Evolutionary conservation across 2,329 filamentous ascomycete species (phyloP).

Genomic region (Akanthomyces muscarius): DNA sequence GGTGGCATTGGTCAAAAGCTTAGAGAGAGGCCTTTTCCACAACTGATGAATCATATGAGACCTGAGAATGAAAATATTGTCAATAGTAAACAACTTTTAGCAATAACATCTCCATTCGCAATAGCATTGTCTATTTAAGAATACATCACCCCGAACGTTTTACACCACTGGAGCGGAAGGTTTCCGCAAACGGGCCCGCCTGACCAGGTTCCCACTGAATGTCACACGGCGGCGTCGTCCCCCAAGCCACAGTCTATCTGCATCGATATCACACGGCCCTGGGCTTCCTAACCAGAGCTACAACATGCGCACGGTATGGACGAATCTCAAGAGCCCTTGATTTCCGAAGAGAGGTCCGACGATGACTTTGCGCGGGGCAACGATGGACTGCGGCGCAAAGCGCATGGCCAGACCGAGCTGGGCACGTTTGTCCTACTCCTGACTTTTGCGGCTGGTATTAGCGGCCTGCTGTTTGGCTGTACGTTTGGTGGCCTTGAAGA

Average conservation of each 20-base stretch:
- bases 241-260: neutral
- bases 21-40: too few species aligned
- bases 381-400: conserved; percentile 30
- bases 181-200: neutral
- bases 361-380: conserved; percentile 29
- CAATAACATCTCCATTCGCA: too few species aligned
- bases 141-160: too few species aligned
- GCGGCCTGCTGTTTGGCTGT: conserved; percentile 66
- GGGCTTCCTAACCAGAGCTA: neutral
- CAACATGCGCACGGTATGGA: conserved; percentile 27
- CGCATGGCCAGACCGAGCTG: conserved; percentile 27
- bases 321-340: conserved; percentile 37
- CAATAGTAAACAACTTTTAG: too few species aligned
- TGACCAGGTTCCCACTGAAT: neutral
- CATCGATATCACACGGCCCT: neutral
- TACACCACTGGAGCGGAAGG: too few species aligned
- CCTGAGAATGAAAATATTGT: too few species aligned
- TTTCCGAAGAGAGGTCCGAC: conserved; percentile 28
- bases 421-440: conserved; percentile 57
- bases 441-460: conserved; percentile 62
- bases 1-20: too few species aligned
- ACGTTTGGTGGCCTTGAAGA: conserved; percentile 28
- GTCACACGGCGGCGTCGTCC: neutral
- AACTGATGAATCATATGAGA: too few species aligned
- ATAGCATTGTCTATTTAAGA: too few species aligned